A percentile compares a stretch with the other conserved stretches of the same genome.
phyloP scores from a whole-genome alignment of 2,329 filamentous ascomycete genomes.

The Colletotrichum siamense region DNA sequence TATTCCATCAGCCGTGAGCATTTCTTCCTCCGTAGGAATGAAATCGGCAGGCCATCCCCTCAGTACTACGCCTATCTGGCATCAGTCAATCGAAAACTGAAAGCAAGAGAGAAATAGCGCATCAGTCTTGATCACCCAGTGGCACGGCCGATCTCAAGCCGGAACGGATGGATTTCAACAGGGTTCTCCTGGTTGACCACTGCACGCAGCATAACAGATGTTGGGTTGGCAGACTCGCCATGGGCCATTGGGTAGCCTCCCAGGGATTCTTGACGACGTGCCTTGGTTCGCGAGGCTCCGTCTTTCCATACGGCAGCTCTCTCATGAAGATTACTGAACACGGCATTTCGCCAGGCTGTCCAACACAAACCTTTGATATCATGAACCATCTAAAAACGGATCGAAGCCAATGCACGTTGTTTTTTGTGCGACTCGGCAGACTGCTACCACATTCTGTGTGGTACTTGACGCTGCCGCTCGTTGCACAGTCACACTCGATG shows the following conservation, averaged over 20 bases:
- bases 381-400: neutral
- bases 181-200: neutral
- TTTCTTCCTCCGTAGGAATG: neutral
- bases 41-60: neutral
- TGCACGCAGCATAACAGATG: neutral
- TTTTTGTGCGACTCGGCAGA: neutral
- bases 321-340: neutral
- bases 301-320: neutral
- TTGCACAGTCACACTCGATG: neutral
- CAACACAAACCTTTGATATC: neutral
- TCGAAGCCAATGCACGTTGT: neutral
- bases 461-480: neutral
- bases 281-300: neutral
- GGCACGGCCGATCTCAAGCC: neutral
- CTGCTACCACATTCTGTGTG: neutral
- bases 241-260: neutral
- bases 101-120: neutral
- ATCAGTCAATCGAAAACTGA: no score
- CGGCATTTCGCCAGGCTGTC: neutral
- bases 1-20: neutral
- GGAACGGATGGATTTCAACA: neutral
- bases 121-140: neutral
- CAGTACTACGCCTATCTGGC: neutral
- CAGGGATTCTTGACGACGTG: neutral
- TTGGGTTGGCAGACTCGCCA: neutral